These are phyloP conservation scores for Pythium chondricola DNA, from an alignment of 352 stramenopile genomes.

Conservation along the genomic window DNA sequence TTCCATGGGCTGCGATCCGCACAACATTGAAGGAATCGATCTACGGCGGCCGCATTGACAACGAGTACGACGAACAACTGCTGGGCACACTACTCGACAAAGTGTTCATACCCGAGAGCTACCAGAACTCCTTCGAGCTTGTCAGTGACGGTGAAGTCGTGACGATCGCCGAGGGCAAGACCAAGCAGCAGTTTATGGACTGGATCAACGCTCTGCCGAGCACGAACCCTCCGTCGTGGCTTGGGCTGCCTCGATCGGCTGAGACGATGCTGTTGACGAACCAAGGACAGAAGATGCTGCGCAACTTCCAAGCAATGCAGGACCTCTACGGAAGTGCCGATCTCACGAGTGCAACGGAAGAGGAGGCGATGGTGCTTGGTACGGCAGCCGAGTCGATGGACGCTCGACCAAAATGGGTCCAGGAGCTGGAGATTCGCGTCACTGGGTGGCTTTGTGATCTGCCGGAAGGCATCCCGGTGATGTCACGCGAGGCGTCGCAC, in stretches of 20 bases:
- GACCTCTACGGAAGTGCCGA: constrained; percentile 73
- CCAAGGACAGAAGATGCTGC: constrained; percentile 67
- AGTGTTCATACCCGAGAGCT: constrained; percentile 93
- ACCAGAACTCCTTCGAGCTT: constrained; percentile 85
- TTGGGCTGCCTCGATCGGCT: constrained; percentile 88
- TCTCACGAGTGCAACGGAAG: constrained; percentile 27
- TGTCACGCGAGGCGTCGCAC: constrained; percentile 41
- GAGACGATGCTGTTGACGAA: constrained; percentile 87
- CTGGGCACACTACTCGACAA: constrained; percentile 92
- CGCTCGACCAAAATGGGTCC: constrained; percentile 71
- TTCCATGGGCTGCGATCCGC: constrained; percentile 98
- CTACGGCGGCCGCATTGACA: constrained; percentile 97
- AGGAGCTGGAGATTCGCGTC: constrained; percentile 70
- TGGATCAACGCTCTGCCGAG: constrained; percentile 86
- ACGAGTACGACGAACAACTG: constrained; percentile 94
- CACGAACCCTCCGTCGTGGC: constrained; percentile 90
- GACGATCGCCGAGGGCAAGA: constrained; percentile 86
- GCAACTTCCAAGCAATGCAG: constrained; percentile 80
- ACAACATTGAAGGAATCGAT: constrained; percentile 95
- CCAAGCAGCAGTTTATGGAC: constrained; percentile 87
- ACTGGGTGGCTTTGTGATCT: constrained; percentile 56
- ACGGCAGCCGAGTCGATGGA: constrained; percentile 28
- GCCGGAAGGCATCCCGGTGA: constrained; percentile 32
- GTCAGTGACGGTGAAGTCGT: constrained; percentile 43
- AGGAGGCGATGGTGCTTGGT: constrained; percentile 59